These are phyloP conservation scores for Mortierella sp. DNA, from an alignment of 371 early-diverging fungal genomes.

Conservation along the genomic window DNA sequence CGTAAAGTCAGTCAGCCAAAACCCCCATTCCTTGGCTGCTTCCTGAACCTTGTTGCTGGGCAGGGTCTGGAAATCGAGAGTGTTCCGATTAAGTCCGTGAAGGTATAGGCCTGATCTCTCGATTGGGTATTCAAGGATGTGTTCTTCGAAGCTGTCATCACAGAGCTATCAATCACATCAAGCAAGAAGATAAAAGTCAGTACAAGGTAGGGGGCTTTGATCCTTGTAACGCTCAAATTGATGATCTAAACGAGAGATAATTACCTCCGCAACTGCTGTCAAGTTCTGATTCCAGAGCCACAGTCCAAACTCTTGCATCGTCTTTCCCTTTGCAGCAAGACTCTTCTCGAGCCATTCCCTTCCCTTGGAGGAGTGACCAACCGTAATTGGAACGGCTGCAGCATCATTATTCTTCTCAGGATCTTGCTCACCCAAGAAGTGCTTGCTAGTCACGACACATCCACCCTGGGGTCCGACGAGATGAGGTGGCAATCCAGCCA, in stretches of 20 bases:
- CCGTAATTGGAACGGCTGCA: not conserved
- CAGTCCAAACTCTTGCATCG: constrained; percentile 72
- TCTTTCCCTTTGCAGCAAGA: constrained; percentile 64
- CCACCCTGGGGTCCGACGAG: constrained; percentile 56
- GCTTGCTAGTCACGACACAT: constrained; percentile 93
- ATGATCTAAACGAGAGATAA: too few species aligned
- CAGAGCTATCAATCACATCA: constrained; percentile 77
- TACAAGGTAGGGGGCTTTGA: too few species aligned
- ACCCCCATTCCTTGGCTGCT: constrained; percentile 83
- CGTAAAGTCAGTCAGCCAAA: constrained; percentile 65
- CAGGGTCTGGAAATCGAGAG: constrained; percentile 76
- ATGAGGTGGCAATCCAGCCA: constrained; percentile 71
- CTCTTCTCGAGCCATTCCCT: constrained; percentile 83
- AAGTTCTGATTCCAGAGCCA: constrained; percentile 78
- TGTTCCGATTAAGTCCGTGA: constrained; percentile 93
- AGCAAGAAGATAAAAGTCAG: not conserved
- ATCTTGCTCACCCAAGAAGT: constrained; percentile 62
- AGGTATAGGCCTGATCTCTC: constrained; percentile 88
- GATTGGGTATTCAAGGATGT: constrained; percentile 85
- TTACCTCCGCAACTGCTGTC: constrained; percentile 89
- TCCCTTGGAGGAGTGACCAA: constrained; percentile 75
- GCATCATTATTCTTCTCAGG: constrained; percentile 28
- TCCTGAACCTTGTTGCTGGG: constrained; percentile 66
- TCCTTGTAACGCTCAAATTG: too few species aligned
- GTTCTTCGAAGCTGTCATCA: constrained; percentile 96